Evolutionary conservation across 1,284 basidiomycete species (phyloP), one percentile per base, ranked within the genome.

Genomic region (Caloboletus firmus): DNA sequence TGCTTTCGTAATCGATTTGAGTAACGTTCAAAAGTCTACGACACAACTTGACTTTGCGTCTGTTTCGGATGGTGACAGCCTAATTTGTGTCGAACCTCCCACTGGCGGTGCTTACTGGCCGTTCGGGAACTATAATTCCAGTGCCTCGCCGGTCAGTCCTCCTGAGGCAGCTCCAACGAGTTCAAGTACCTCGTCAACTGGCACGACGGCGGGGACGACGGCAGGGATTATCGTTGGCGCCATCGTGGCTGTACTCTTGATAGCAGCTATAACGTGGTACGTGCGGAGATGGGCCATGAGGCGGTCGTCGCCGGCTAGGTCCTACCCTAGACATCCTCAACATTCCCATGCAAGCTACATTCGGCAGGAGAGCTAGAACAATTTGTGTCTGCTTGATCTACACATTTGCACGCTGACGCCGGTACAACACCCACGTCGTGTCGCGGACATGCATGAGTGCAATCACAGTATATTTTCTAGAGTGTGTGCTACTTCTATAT

Each of bases 91-190:
- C 54, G 58, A 80, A 13, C 85, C 87, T 15, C 87, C 86, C 2
- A 71, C 75, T 36, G 81, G 80, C 24, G 87, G 87, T n/a, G 79
- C 83, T 64, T 87, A 75, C 63, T 89, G 87, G 88, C 87, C 87
- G 0, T 87, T 80, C 58, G 84, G 76, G 1, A 82, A 79, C 54
- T 81, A 83, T 18, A 50, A 52, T 39, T 60, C 65, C 10, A 60
- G 53, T 15, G 12, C 39, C 28, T 31, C 63, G 10, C 52, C 69
- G 0, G 42, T 56, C 30, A 52, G 47, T 22, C 55, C 61, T 20
- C 55, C 62, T 3, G 58, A 55, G 10, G 20, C 59, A 34, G 26
- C 52, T 12, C 31, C 59, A 66, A 54, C 62, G 8, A 55, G 60
- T n/a, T 57, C 66, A n/a, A 64, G 68, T 24, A 59, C 66, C 7